Evolutionary conservation across 2,329 filamentous ascomycete genomes (phyloP), one percentile per base, ranked within the genome.

Genomic region (Aspergillus pseudonomiae): DNA sequence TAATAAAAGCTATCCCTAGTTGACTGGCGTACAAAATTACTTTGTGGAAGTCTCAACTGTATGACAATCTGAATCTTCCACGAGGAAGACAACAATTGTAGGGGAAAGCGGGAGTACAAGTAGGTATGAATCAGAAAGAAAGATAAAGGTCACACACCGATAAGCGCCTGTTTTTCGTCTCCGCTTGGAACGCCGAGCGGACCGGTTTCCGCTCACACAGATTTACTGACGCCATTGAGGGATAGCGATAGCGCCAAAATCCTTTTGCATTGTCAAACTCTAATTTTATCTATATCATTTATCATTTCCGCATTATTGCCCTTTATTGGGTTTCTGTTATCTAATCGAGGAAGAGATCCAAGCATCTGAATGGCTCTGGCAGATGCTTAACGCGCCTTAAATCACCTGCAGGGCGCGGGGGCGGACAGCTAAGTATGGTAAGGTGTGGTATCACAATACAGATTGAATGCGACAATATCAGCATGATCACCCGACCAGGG

Each of bases 341-440:
- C 67, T 69, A 69, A 70, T 69, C 60, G 59, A 45, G 28, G 21
- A 32, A n/a, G 53, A 28, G 41, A 53, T 41, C 26, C 43, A 16
- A 30, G 36, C 10, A 52, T 50, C 30, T 41, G 43, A 50, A 28
- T 39, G 52, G 30, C 10, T 55, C 34, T n/a, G 55, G 30, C 54
- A 59, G 56, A 36, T 54, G 43, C 28, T 60, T 41, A 55, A 65
- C 65, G 67, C 53, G 50, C 62, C 63, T 61, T 58, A 67, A 60
- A 36, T 71, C 70, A 71, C 53, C 43, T 36, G 55, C 59, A 73
- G 67, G 70, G 71, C 70, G 71, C 57, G 67, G 63, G 65, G 65
- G 52, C 21, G 21, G 9, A 56, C 9, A 55, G 21, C 34, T 53
- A 21, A 4, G 45, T 48, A 36, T 36, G 26, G 43, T 48, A 50